These are phyloP conservation scores for Kalmanozyma brasiliensis DNA, from an alignment of 1,284 basidiomycete species.

Conservation along the genomic window DNA sequence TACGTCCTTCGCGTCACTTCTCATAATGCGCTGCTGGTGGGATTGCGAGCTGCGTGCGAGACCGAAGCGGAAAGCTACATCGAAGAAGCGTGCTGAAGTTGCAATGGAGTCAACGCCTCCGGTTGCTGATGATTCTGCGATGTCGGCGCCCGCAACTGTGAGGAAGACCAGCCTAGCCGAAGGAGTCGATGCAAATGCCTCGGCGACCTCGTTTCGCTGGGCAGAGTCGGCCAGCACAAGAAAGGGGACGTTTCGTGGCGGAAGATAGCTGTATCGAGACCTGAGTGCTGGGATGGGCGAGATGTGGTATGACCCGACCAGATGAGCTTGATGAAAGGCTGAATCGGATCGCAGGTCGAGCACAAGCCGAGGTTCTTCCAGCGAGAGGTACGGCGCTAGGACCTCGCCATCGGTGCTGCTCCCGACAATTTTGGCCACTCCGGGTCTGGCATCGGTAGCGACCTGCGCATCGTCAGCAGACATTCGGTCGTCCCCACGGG, in stretches of 20 bases:
- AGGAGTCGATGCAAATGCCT: slow-evolving; percentile 17
- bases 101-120: not conserved
- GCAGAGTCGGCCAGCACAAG: slow-evolving; percentile 19
- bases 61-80: slow-evolving; percentile 1
- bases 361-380: slow-evolving; percentile 28
- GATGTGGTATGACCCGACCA: slow-evolving; percentile 33
- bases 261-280: slow-evolving; percentile 46
- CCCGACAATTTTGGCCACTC: not conserved
- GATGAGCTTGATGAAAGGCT: slow-evolving; percentile 31
- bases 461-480: slow-evolving; percentile 2
- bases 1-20: not conserved
- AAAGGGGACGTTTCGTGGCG: slow-evolving; percentile 28
- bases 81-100: slow-evolving; percentile 5
- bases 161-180: slow-evolving; percentile 24
- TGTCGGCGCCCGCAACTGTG: not conserved
- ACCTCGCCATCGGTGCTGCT: not conserved
- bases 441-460: not conserved
- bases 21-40: slow-evolving; percentile 8
- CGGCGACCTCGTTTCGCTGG: slow-evolving; percentile 12
- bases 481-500: slow-evolving; percentile 8
- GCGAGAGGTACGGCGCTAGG: slow-evolving; percentile 13
- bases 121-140: not conserved
- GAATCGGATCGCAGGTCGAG: slow-evolving; percentile 29
- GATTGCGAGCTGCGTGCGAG: slow-evolving; percentile 11
- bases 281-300: slow-evolving; percentile 25